Evolutionary conservation across 179 eudicot genomes (phyloP), one percentile per base, ranked within the genome.

Genomic region (Pouteria campechiana): DNA sequence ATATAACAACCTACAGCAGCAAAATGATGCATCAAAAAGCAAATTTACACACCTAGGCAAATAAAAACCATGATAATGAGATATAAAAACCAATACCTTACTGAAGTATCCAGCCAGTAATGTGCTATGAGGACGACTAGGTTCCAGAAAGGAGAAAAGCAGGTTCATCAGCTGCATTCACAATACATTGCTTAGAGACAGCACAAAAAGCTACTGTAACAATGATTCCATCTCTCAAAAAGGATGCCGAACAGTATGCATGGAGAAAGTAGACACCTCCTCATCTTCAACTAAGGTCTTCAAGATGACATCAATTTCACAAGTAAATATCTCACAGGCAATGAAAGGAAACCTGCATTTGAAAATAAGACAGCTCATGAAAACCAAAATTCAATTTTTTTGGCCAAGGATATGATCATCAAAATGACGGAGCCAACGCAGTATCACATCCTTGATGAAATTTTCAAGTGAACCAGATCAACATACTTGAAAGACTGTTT

Each of bases 241-340:
- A 8, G 8, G 30, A 25, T 41, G 34, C 16, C 17, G 11, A 34
- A 14, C 21, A 7, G 13, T 35, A 43, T 18, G 12, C 14, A 37
- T 15, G 16, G 32, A 5, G 15, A 9, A 46, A 24, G 18, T 25
- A 36, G 13, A 12, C 52, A 87, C 96, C 96, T 82, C 96, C 64
- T 82, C 94, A 48, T 87, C 99, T 50, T 92, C 96, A 39, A 92
- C 99, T 41, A 92, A 65, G 23, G 96, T 82, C 77, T 93, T 77
- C 58, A 92, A 63, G 49, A 92, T 87, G 50, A 87, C 99, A 77
- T 92, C 96, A 42, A 92, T 92, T 70, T 92, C 99, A 55, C 99
- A 92, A 11, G 94, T 80, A 75, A 89, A 84, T 41, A 89, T 65
- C 73, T 89, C 97, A 36, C 93, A 84, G 17, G 97, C 85, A 32